Evolutionary conservation across 1,139 yeast species (phyloP).

Genomic region (Petasospora fabianii): DNA sequence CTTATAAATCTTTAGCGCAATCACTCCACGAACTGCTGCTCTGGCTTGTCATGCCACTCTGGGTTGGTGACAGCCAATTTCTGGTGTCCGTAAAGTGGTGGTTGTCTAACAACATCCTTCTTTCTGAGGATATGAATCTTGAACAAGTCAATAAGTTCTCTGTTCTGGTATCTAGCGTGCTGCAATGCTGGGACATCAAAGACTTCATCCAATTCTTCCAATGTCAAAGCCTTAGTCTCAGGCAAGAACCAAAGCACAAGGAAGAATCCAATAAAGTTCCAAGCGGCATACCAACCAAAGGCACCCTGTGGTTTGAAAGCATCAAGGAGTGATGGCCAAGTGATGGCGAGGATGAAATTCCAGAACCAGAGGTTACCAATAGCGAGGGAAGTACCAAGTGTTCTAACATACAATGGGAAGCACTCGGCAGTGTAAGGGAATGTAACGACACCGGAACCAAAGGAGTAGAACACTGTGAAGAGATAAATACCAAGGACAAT

Average conservation of each 20-base stretch:
- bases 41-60: slow-evolving; percentile 60
- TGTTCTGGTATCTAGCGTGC: slow-evolving; percentile 56
- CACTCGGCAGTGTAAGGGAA: slow-evolving; percentile 88
- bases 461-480: slow-evolving; percentile 70
- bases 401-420: slow-evolving; percentile 81
- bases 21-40: slow-evolving; percentile 41
- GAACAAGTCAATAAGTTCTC: slow-evolving; percentile 40
- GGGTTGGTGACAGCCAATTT: slow-evolving; percentile 57
- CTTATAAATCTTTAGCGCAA: too few relatives aligned
- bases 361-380: slow-evolving; percentile 86
- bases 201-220: slow-evolving; percentile 71
- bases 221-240: slow-evolving; percentile 65
- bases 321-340: slow-evolving; percentile 72
- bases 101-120: slow-evolving; percentile 43
- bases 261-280: slow-evolving; percentile 76
- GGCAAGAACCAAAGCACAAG: slow-evolving; percentile 64
- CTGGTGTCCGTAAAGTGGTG: slow-evolving; percentile 53
- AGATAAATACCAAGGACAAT: slow-evolving; percentile 71
- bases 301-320: slow-evolving; percentile 80
- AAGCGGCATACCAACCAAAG: slow-evolving; percentile 84
- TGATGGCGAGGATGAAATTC: slow-evolving; percentile 73
- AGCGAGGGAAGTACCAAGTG: slow-evolving; percentile 81
- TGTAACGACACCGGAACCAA: slow-evolving; percentile 90
- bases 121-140: slow-evolving; percentile 40
- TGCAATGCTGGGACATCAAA: slow-evolving; percentile 52